phyloP scores from a whole-genome alignment of 352 stramenopile genomes.

The Plasmopara halstedii region DNA sequence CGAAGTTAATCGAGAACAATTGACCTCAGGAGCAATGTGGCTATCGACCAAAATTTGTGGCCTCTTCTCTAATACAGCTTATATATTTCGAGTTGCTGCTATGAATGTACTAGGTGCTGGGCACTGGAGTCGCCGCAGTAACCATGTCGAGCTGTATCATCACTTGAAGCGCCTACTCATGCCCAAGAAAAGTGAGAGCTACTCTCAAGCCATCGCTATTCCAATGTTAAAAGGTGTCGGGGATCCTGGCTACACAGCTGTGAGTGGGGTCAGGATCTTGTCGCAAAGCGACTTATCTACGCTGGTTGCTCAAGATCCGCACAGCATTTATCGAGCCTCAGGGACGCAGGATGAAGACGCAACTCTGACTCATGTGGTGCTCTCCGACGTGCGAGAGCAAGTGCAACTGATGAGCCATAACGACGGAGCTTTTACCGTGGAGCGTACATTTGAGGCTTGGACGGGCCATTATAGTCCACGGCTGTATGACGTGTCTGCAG shows the following conservation, averaged over 20 bases:
- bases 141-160: constrained; percentile 10
- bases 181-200: constrained; percentile 3
- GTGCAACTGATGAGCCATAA: constrained; percentile 22
- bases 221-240: constrained; percentile 42
- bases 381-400: constrained; percentile 54
- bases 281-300: constrained; percentile 22
- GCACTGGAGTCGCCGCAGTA: constrained; percentile 40
- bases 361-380: constrained; percentile 23
- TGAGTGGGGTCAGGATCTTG: constrained; percentile 20
- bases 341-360: constrained; percentile 12
- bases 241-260: constrained; percentile 30
- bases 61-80: constrained; percentile 30
- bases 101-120: constrained; percentile 56
- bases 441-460: constrained; percentile 48
- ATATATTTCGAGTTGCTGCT: constrained; percentile 54
- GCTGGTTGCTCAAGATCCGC: constrained; percentile 14
- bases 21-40: constrained; percentile 20
- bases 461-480: constrained; percentile 55
- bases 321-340: constrained; percentile 17
- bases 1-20: constrained; percentile 9
- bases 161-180: neutral
- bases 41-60: constrained; percentile 33
- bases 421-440: constrained; percentile 1
- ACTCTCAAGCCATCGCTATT: constrained; percentile 7
- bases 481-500: constrained; percentile 55